phyloP scores from a whole-genome alignment of 495 filamentous ascomycete genomes.

The Trypethelium eluteriae region DNA sequence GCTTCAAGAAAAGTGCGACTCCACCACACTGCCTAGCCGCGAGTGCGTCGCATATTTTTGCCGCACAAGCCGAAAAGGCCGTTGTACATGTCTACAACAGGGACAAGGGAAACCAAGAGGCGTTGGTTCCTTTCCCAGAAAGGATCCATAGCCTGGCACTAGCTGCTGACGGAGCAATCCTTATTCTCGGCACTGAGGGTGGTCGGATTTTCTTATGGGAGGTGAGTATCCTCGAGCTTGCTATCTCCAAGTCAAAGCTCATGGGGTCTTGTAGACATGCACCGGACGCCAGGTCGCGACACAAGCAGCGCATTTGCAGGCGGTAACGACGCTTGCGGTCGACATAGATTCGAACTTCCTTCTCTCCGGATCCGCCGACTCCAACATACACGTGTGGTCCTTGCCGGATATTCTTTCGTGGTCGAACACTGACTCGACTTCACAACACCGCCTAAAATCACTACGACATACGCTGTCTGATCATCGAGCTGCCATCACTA shows the following conservation, averaged over 20 bases:
- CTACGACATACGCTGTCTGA: slow-evolving; percentile 64
- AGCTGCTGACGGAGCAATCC: slow-evolving; percentile 50
- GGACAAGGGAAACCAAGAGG: slow-evolving; percentile 75
- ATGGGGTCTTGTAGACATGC: slow-evolving; percentile 50
- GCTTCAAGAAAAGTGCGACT: slow-evolving; percentile 90
- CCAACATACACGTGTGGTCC: slow-evolving; percentile 86
- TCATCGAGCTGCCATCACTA: slow-evolving; percentile 71
- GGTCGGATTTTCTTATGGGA: slow-evolving; percentile 90
- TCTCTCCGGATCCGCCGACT: slow-evolving; percentile 80
- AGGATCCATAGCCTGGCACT: slow-evolving; percentile 65
- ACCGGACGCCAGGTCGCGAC: slow-evolving; percentile 84
- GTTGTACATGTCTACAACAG: slow-evolving; percentile 86
- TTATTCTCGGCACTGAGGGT: slow-evolving; percentile 78
- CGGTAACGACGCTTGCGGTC: slow-evolving; percentile 66
- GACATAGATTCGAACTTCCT: slow-evolving; percentile 68
- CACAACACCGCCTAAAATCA: slow-evolving; percentile 23
- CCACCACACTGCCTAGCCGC: slow-evolving; percentile 69
- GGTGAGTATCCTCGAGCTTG: slow-evolving; percentile 43
- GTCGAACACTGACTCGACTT: slow-evolving; percentile 36
- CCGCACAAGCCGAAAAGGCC: slow-evolving; percentile 83
- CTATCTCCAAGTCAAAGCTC: not conserved
- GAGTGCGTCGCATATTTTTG: slow-evolving; percentile 77
- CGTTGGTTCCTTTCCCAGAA: slow-evolving; percentile 76
- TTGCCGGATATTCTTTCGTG: slow-evolving; percentile 64
- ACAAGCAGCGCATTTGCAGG: slow-evolving; percentile 78